Evolutionary conservation across 768 basidiomycete species (phyloP).

Genomic region (Tulasnella sp.): DNA sequence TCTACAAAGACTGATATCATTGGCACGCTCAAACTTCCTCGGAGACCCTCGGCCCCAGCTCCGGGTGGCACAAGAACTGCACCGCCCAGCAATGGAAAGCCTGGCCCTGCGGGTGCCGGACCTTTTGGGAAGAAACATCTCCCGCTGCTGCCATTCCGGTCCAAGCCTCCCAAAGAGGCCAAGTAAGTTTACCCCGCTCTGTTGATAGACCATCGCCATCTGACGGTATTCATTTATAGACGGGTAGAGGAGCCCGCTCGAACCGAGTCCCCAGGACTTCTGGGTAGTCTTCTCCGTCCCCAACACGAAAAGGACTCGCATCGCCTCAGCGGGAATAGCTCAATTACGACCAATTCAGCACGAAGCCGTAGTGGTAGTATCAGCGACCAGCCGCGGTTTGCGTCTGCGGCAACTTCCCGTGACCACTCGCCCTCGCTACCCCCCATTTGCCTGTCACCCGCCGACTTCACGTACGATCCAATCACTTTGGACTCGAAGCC

Average conservation of each 20-base stretch:
- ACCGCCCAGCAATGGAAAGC: neutral
- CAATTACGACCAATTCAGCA: neutral
- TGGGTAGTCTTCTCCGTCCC: neutral
- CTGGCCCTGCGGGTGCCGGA: neutral
- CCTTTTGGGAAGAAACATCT: slow-evolving; percentile 3
- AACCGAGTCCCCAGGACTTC: neutral
- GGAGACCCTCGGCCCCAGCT: slow-evolving; percentile 3
- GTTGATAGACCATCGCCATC: neutral
- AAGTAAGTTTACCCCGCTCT: neutral
- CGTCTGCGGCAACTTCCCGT: neutral
- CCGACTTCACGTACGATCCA: neutral
- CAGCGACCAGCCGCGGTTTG: neutral
- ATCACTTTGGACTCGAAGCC: neutral
- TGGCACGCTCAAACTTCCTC: neutral
- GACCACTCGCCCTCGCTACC: neutral
- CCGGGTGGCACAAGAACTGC: neutral
- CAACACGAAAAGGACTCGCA: no score
- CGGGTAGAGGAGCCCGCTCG: neutral
- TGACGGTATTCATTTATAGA: neutral
- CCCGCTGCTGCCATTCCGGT: slow-evolving; percentile 14
- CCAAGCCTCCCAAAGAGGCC: neutral
- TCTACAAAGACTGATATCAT: neutral
- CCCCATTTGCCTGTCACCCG: neutral
- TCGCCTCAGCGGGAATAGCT: neutral
- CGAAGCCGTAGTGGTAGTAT: neutral